These are phyloP conservation scores for Suillus bovinus DNA, from an alignment of 768 basidiomycete species.

Conservation along the genomic window DNA sequence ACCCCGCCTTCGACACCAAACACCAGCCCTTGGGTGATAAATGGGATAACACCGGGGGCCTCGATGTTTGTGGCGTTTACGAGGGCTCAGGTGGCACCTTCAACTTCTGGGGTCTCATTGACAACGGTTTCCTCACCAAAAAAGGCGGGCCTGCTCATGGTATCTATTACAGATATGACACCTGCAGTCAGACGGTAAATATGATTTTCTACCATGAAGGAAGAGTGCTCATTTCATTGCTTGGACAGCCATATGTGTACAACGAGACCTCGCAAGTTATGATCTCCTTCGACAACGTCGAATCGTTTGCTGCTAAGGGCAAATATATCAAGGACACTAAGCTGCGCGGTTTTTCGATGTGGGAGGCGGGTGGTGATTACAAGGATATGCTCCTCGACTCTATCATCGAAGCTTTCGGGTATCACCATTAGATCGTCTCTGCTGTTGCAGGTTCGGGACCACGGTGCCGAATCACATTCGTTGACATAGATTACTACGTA, in stretches of 20 bases:
- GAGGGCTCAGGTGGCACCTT: slow-evolving; percentile 52
- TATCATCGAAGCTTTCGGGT: slow-evolving; percentile 42
- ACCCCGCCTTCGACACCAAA: slow-evolving; percentile 49
- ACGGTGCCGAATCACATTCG: neutral
- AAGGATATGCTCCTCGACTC: slow-evolving; percentile 62
- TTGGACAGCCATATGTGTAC: slow-evolving; percentile 65
- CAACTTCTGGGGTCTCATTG: slow-evolving; percentile 60
- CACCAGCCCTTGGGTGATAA: slow-evolving; percentile 52
- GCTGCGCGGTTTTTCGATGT: slow-evolving; percentile 68
- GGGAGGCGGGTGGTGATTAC: slow-evolving; percentile 70
- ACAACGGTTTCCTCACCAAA: slow-evolving; percentile 50
- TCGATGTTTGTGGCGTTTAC: slow-evolving; percentile 55
- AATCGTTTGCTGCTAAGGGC: slow-evolving; percentile 63
- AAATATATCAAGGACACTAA: slow-evolving; percentile 51
- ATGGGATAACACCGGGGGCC: slow-evolving; percentile 50
- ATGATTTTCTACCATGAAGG: neutral
- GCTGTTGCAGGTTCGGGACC: slow-evolving; percentile 18
- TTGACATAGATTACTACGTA: neutral
- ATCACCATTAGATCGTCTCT: slow-evolving; percentile 42
- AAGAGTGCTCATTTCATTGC: neutral
- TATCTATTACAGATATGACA: slow-evolving; percentile 57
- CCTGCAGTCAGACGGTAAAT: slow-evolving; percentile 73
- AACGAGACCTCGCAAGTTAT: slow-evolving; percentile 53
- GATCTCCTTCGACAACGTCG: slow-evolving; percentile 64
- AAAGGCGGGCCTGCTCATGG: slow-evolving; percentile 36